These are phyloP conservation scores for Brasilioporus rufonigricans DNA, from an alignment of 768 basidiomycete genomes.

Conservation along the genomic window DNA sequence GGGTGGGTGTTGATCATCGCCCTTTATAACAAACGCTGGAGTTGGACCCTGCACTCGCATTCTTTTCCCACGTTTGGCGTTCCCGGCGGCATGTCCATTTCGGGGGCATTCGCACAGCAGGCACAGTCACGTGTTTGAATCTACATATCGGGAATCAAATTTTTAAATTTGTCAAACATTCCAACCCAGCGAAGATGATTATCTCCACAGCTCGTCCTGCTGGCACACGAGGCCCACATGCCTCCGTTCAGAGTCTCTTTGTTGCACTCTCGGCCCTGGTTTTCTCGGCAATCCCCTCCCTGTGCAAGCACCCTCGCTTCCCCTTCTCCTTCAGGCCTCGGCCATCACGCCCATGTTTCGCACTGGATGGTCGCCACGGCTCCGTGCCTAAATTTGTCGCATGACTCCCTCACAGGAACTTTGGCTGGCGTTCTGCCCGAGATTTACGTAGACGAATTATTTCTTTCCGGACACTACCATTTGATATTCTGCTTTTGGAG, in stretches of 20 bases:
- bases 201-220: conserved; percentile 12
- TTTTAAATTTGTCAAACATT: conserved; percentile 8
- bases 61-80: conserved; percentile 36
- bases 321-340: background rate
- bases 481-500: background rate
- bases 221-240: conserved; percentile 5
- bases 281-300: no score
- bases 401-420: background rate
- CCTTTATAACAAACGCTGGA: conserved; percentile 36
- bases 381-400: background rate
- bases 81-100: conserved; percentile 35
- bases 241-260: conserved; percentile 5
- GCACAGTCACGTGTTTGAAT: conserved; percentile 29
- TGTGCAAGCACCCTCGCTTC: no score
- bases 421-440: background rate
- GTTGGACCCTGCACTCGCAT: conserved; percentile 34
- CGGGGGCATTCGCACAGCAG: conserved; percentile 21
- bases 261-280: no score
- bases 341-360: background rate
- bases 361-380: background rate
- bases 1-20: conserved; percentile 39
- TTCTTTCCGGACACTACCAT: background rate
- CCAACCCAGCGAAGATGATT: conserved; percentile 24
- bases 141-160: conserved; percentile 18
- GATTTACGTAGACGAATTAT: conserved; percentile 13